Conservation (phyloP, 208 protist genomes). For the Crithidia mellificae region DNA sequence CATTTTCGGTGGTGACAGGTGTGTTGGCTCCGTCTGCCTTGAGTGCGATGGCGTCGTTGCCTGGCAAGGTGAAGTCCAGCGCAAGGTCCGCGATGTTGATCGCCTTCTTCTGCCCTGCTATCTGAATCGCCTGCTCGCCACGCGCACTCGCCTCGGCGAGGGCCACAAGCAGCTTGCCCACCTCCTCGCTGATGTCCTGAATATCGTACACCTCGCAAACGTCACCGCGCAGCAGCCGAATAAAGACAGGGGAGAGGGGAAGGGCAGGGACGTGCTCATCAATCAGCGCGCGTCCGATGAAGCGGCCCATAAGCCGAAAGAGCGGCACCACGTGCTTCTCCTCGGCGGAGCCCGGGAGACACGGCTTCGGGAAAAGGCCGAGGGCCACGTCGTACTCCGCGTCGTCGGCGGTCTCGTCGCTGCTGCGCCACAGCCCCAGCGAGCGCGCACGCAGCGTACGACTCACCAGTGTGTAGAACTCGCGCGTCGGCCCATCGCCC, state of each 20-base stretch:
- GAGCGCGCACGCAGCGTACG: slow-evolving; percentile 58
- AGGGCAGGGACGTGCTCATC: slow-evolving; percentile 79
- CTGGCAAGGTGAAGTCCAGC: slow-evolving; percentile 81
- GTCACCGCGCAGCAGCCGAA: slow-evolving; percentile 81
- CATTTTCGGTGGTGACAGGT: slow-evolving; percentile 57
- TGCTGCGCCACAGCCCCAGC: slow-evolving; percentile 62
- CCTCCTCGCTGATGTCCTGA: slow-evolving; percentile 46
- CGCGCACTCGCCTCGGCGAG: slow-evolving; percentile 34
- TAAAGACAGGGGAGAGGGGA: slow-evolving; percentile 65
- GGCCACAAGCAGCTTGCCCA: slow-evolving; percentile 55
- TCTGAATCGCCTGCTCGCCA: slow-evolving; percentile 19
- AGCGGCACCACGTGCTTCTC: slow-evolving; percentile 18
- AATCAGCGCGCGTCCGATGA: slow-evolving; percentile 77
- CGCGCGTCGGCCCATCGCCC: slow-evolving; percentile 85
- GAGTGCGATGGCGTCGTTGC: slow-evolving; percentile 66
- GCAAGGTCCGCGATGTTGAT: slow-evolving; percentile 61
- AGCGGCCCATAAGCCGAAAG: slow-evolving; percentile 70
- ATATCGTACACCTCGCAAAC: slow-evolving; percentile 72
- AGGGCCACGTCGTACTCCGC: slow-evolving; percentile 48
- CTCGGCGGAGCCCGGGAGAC: slow-evolving; percentile 23
- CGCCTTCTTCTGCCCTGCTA: slow-evolving; percentile 32
- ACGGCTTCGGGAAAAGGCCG: slow-evolving; percentile 69
- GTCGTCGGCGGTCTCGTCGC: slow-evolving; percentile 44
- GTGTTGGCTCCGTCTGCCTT: slow-evolving; percentile 33
- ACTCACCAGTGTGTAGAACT: slow-evolving; percentile 90